Conservation (phyloP, 2,329 filamentous ascomycete genomes). For the Tolypocladium capitatum region DNA sequence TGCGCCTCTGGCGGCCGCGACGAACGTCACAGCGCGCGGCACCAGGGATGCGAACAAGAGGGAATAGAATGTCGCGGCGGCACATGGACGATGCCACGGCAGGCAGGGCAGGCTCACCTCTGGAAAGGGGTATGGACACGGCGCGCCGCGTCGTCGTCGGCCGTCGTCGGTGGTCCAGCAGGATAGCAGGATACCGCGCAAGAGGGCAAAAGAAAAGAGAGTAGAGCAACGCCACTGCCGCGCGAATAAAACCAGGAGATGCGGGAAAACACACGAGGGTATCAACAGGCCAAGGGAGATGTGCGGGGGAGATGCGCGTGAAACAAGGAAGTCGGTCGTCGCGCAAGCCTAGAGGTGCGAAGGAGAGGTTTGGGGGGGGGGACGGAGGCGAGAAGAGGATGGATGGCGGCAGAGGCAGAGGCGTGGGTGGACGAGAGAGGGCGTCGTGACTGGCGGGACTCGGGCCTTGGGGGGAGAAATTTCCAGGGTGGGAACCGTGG, state of each 20-base stretch:
- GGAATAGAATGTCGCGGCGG: not conserved
- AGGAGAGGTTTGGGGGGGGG: constrained; percentile 3
- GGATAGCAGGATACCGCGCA: not conserved
- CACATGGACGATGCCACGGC: not conserved
- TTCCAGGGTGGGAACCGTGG: constrained; percentile 8
- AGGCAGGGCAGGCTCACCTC: not conserved
- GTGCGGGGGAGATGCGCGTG: not conserved
- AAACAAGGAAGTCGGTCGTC: not conserved
- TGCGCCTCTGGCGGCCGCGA: not conserved
- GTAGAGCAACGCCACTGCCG: constrained; percentile 5
- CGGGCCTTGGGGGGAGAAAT: constrained; percentile 7
- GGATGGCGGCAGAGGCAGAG: constrained; percentile 1
- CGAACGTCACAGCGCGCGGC: not conserved
- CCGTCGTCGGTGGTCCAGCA: not conserved
- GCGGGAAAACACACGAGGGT: constrained; percentile 6
- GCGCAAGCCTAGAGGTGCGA: constrained; percentile 1
- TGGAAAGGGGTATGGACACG: not conserved
- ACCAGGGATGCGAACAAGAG: not conserved
- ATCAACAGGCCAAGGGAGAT: constrained; percentile 4
- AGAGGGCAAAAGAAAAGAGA: not conserved
- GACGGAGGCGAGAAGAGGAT: constrained; percentile 2
- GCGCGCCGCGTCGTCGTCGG: not conserved
- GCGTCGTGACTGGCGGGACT: constrained; percentile 3
- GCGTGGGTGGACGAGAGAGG: constrained; percentile 6
- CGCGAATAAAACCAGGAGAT: constrained; percentile 3